phyloP scores from a whole-genome alignment of 2,329 filamentous ascomycete species.

The Clarireedia paspali region DNA sequence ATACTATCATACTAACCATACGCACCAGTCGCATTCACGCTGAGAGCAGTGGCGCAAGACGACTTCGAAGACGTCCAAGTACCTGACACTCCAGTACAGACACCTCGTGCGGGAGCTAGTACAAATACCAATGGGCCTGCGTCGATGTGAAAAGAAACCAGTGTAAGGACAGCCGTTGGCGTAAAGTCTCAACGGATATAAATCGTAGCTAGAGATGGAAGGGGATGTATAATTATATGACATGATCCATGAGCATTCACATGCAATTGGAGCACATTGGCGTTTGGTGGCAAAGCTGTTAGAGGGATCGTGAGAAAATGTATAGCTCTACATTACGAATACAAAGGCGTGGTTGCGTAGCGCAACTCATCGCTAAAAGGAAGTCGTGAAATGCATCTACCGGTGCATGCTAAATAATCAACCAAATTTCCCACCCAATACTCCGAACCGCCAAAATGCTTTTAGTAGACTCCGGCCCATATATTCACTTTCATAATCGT shows the following conservation, averaged over 20 bases:
- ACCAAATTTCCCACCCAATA: constrained; percentile 9
- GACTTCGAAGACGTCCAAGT: constrained; percentile 94
- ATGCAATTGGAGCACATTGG: neutral
- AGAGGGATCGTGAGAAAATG: constrained; percentile 6
- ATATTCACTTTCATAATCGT: constrained; percentile 23
- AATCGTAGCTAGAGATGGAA: neutral
- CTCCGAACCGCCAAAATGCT: constrained; percentile 15
- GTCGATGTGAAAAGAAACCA: neutral
- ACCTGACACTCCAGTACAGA: constrained; percentile 46
- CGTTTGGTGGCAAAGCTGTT: constrained; percentile 1
- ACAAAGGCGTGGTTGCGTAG: constrained; percentile 11
- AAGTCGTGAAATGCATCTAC: constrained; percentile 17
- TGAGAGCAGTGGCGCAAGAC: constrained; percentile 86
- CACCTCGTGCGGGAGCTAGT: constrained; percentile 18
- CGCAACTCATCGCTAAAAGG: constrained; percentile 11
- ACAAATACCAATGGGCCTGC: constrained; percentile 14
- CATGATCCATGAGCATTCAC: constrained; percentile 3
- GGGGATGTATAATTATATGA: neutral
- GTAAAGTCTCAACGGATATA: neutral
- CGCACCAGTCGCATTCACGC: constrained; percentile 56
- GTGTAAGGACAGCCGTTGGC: too few species aligned
- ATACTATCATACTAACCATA: neutral
- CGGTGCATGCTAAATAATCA: neutral
- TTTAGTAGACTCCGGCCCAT: constrained; percentile 9
- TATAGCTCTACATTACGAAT: constrained; percentile 22